Conservation (phyloP, 192 early-diverging fungal genomes). For the Linnemannia hyalina region DNA sequence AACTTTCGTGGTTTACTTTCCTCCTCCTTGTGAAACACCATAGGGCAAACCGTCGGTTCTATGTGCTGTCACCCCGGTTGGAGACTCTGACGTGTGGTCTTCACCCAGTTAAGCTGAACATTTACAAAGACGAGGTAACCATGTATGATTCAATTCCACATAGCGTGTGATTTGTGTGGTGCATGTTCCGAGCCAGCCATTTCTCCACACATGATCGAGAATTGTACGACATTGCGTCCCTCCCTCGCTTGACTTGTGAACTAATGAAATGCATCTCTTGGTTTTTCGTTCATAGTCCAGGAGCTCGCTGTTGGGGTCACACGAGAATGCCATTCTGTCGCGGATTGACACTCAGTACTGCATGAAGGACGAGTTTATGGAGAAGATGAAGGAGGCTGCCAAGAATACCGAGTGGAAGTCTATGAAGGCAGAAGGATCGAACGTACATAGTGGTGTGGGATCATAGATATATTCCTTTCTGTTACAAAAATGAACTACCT, state of each 20-base stretch:
- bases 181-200: neutral
- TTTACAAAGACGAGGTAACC: constrained; percentile 51
- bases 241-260: neutral
- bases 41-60: constrained; percentile 51
- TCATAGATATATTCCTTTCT: neutral
- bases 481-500: neutral
- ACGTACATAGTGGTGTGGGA: constrained; percentile 9
- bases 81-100: constrained; percentile 46
- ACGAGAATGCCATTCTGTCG: constrained; percentile 53
- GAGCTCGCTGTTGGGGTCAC: constrained; percentile 30
- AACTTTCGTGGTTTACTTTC: neutral
- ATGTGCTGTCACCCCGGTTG: constrained; percentile 43
- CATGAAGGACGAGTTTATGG: constrained; percentile 52
- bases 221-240: neutral
- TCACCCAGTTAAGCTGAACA: constrained; percentile 50
- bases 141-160: neutral
- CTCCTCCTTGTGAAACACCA: neutral
- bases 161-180: neutral
- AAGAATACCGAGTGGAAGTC: constrained; percentile 48
- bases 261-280: neutral
- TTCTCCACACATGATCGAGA: neutral
- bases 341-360: constrained; percentile 54
- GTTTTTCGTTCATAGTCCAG: constrained; percentile 20
- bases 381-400: constrained; percentile 54
- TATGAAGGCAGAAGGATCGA: constrained; percentile 14